Evolutionary conservation across 305 asterid genomes (phyloP).

Genomic region (Solanum hybrid): DNA sequence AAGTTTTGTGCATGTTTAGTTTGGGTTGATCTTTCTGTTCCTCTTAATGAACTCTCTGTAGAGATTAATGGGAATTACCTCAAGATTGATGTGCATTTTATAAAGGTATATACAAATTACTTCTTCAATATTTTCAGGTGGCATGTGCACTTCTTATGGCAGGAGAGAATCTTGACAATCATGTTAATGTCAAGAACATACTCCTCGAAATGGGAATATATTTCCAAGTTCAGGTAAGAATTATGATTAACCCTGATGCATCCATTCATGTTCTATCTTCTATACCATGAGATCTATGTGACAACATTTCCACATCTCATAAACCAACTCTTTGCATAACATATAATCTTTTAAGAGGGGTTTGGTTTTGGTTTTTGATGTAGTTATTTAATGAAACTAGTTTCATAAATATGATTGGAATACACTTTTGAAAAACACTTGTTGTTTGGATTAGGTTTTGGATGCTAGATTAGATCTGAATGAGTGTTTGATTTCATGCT

Average conservation of each 20-base stretch:
- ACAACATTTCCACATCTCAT: not conserved
- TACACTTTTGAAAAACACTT: not conserved
- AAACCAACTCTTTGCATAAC: not conserved
- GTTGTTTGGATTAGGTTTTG: not conserved
- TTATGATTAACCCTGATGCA: not conserved
- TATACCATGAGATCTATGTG: not conserved
- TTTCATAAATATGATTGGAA: not conserved
- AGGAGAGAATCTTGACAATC: slow-evolving; percentile 33
- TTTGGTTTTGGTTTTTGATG: not conserved
- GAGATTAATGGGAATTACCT: not conserved
- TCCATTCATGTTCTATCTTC: not conserved
- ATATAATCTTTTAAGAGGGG: not conserved
- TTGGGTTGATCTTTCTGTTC: not conserved
- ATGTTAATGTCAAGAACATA: slow-evolving; percentile 21
- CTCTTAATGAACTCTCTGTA: not conserved
- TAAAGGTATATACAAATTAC: not conserved
- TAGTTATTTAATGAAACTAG: not conserved
- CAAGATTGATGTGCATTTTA: not conserved
- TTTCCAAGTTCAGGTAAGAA: slow-evolving; percentile 54
- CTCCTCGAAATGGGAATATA: slow-evolving; percentile 38
- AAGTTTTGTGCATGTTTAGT: not conserved
- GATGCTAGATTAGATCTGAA: not conserved
- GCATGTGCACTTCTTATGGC: slow-evolving; percentile 40
- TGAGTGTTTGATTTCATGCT: not conserved
- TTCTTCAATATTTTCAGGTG: slow-evolving; percentile 17